These are phyloP conservation scores for Termitomyces heimii DNA, from an alignment of 768 basidiomycete species.

Conservation along the genomic window DNA sequence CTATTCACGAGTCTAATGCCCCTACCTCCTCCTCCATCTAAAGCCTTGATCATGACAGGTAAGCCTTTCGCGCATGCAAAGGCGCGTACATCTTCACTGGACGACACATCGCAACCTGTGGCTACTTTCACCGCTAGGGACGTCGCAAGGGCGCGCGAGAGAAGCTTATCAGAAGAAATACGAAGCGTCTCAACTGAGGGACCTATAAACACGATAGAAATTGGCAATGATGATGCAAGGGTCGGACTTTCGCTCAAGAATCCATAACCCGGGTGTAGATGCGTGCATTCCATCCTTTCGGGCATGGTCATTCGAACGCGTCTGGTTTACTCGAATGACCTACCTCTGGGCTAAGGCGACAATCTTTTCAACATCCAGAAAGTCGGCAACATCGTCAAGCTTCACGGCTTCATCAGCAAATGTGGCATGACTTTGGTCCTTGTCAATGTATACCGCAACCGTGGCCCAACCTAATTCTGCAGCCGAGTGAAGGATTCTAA, in stretches of 20 bases:
- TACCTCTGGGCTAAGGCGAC: constrained; percentile 23
- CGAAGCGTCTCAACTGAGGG: constrained; percentile 78
- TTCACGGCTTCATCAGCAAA: constrained; percentile 84
- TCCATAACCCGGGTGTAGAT: constrained; percentile 59
- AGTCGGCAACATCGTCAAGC: constrained; percentile 65
- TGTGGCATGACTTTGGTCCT: constrained; percentile 76
- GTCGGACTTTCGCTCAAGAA: constrained; percentile 84
- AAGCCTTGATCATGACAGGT: constrained; percentile 84
- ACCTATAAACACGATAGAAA: constrained; percentile 68
- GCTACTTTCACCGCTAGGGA: constrained; percentile 25
- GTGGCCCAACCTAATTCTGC: constrained; percentile 52
- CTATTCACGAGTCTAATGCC: constrained; percentile 84
- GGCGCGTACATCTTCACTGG: constrained; percentile 19
- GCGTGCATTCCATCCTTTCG: constrained; percentile 26
- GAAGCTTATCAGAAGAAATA: constrained; percentile 44
- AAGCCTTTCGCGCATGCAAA: constrained; percentile 26
- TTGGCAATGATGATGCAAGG: constrained; percentile 75
- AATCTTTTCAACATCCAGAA: constrained; percentile 24
- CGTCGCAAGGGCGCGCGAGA: constrained; percentile 26
- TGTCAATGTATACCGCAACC: constrained; percentile 82
- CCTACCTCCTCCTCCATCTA: constrained; percentile 86
- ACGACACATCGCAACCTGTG: constrained; percentile 21
- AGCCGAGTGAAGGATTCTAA: constrained; percentile 82
- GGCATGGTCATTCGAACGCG: not conserved
- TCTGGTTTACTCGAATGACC: not conserved